Evolutionary conservation across 345 rosid genomes (phyloP).

Genomic region (Moringa oleifera): DNA sequence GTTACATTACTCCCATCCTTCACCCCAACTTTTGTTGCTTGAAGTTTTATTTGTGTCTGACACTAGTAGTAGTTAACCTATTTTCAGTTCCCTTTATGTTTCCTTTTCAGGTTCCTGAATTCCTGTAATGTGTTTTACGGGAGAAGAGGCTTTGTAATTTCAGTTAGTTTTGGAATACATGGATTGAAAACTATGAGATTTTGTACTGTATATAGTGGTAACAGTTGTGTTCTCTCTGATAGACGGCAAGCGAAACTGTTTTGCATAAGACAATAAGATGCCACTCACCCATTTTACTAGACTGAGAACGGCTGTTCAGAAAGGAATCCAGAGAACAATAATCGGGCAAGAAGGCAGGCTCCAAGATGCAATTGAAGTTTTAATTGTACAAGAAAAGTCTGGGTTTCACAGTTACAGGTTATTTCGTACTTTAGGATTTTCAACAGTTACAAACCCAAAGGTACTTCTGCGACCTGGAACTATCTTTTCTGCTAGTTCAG

Average conservation of each 20-base stretch:
- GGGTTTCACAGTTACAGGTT: slow-evolving; percentile 44
- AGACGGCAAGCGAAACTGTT: slow-evolving; percentile 17
- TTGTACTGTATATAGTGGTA: slow-evolving; percentile 22
- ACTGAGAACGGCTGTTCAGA: slow-evolving; percentile 48
- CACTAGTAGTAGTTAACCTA: not conserved
- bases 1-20: too few relatives aligned
- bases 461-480: slow-evolving; percentile 44
- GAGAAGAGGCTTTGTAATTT: slow-evolving; percentile 15
- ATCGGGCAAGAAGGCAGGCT: slow-evolving; percentile 32
- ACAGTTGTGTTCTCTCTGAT: slow-evolving; percentile 21
- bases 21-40: not conserved
- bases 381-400: slow-evolving; percentile 51
- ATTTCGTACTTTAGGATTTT: slow-evolving; percentile 39
- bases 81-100: not conserved
- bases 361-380: slow-evolving; percentile 35
- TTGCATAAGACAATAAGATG: slow-evolving; percentile 53
- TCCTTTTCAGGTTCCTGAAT: slow-evolving; percentile 20
- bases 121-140: slow-evolving; percentile 11
- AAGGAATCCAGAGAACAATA: slow-evolving; percentile 37
- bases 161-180: slow-evolving; percentile 10
- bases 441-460: slow-evolving; percentile 39
- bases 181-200: slow-evolving; percentile 44
- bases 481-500: slow-evolving; percentile 43
- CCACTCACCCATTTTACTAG: slow-evolving; percentile 38
- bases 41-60: not conserved